Evolutionary conservation across 768 basidiomycete genomes (phyloP).

Genomic region (Naganishia vaughanmartiniae): DNA sequence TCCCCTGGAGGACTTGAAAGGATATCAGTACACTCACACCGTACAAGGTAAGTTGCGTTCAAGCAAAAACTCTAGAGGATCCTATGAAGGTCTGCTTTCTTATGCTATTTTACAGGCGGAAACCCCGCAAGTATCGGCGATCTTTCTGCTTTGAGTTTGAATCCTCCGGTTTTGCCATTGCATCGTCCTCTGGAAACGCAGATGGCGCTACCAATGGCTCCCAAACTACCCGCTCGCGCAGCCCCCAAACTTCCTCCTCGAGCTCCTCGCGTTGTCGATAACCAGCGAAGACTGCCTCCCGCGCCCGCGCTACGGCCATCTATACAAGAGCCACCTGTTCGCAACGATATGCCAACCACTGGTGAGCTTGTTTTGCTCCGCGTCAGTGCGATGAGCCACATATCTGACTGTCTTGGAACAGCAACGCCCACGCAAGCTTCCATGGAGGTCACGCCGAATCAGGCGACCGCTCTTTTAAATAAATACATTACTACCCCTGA

Average conservation of each 20-base stretch:
- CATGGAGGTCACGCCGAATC: slow-evolving; percentile 7
- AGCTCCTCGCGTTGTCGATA: too few species aligned
- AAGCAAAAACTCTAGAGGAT: background rate
- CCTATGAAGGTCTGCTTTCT: background rate
- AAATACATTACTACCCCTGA: slow-evolving; percentile 12
- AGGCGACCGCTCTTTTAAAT: slow-evolving; percentile 4
- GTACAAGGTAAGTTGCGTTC: background rate
- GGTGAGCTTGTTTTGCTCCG: background rate
- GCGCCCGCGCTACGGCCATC: background rate
- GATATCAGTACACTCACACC: background rate
- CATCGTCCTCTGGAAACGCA: background rate
- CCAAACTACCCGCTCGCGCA: background rate
- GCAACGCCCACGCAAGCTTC: background rate
- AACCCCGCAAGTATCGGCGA: too few species aligned
- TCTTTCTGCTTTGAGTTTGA: background rate
- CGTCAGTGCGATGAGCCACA: background rate
- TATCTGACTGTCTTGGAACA: background rate
- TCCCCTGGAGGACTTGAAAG: slow-evolving; percentile 14
- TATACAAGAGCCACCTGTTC: slow-evolving; percentile 10
- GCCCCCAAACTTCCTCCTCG: background rate
- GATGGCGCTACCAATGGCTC: background rate
- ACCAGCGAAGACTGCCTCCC: slow-evolving; percentile 4
- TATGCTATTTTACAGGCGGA: too few species aligned
- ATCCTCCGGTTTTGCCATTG: background rate
- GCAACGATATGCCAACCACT: background rate